Conservation (phyloP, 75 land plant genomes). For the Adiantum capillusveneris region DNA sequence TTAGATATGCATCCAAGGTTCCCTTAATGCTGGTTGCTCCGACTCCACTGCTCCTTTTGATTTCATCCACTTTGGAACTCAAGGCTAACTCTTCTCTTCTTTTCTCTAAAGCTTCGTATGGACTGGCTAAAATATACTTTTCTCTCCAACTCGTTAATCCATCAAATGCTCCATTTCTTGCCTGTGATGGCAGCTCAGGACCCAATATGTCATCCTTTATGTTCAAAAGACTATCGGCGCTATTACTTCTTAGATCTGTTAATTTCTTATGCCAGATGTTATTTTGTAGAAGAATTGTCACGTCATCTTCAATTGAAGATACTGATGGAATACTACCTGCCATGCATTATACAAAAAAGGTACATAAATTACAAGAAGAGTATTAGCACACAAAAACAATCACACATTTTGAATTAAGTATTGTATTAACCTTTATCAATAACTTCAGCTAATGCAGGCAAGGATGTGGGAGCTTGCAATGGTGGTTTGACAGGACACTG, state of each 20-base stretch:
- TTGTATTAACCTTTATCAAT: slow-evolving; percentile 44
- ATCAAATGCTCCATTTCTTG: not conserved
- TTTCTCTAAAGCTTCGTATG: slow-evolving; percentile 15
- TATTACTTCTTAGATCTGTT: not conserved
- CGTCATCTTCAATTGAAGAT: not conserved
- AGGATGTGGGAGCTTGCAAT: slow-evolving; percentile 26
- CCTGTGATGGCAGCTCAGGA: not conserved
- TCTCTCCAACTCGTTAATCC: slow-evolving; percentile 12
- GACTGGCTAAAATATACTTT: slow-evolving; percentile 24
- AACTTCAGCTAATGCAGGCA: slow-evolving; percentile 32
- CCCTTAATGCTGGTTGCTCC: slow-evolving; percentile 48
- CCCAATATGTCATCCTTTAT: not conserved
- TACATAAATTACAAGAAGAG: not conserved
- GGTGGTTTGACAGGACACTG: slow-evolving; percentile 33
- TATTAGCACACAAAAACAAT: not conserved
- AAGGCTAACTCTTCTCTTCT: slow-evolving; percentile 10
- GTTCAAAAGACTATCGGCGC: not conserved
- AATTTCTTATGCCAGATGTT: not conserved
- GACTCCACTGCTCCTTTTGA: slow-evolving; percentile 26
- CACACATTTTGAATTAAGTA: not conserved
- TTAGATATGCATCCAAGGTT: slow-evolving; percentile 67
- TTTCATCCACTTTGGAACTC: slow-evolving; percentile 4
- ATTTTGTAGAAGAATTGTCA: not conserved
- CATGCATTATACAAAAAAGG: too few relatives aligned
- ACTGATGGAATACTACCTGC: not conserved